Evolutionary conservation across 495 filamentous ascomycete species (phyloP).

Genomic region (Recurvomyces mirabilis): DNA sequence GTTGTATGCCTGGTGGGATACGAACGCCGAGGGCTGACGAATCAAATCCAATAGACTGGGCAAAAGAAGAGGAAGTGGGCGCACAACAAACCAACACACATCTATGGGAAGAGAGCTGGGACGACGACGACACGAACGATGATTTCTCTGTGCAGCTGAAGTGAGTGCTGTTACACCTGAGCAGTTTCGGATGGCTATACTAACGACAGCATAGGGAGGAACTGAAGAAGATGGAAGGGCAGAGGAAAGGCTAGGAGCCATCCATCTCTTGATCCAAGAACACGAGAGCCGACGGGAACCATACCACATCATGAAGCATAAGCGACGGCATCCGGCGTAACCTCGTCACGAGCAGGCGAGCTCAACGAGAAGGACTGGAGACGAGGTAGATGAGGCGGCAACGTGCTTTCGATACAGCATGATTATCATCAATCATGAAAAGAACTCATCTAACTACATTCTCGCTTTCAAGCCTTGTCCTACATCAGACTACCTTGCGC

Average conservation of each 20-base stretch:
- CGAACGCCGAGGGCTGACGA: background rate
- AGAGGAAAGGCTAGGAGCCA: conserved; percentile 4
- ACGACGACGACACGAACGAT: conserved; percentile 94
- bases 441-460: background rate
- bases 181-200: background rate
- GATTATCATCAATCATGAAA: too few relatives aligned
- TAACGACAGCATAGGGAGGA: conserved; percentile 60
- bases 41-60: conserved; percentile 54
- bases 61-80: conserved; percentile 65
- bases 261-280: too few relatives aligned
- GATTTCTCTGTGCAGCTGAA: conserved; percentile 93
- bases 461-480: background rate
- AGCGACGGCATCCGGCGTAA: conserved; percentile 20
- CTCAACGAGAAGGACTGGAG: too few relatives aligned
- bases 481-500: background rate
- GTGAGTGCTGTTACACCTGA: conserved; percentile 40
- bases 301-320: conserved; percentile 6
- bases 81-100: conserved; percentile 49
- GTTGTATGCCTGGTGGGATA: background rate
- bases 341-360: too few relatives aligned
- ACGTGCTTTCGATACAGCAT: background rate
- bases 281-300: background rate
- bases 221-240: conserved; percentile 73
- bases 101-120: conserved; percentile 99
- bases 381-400: background rate